Percentiles rank a stretch among this genome's conserved stretches.
phyloP scores from a whole-genome alignment of 179 eudicot genomes.

The Patellifolia procumbens region DNA sequence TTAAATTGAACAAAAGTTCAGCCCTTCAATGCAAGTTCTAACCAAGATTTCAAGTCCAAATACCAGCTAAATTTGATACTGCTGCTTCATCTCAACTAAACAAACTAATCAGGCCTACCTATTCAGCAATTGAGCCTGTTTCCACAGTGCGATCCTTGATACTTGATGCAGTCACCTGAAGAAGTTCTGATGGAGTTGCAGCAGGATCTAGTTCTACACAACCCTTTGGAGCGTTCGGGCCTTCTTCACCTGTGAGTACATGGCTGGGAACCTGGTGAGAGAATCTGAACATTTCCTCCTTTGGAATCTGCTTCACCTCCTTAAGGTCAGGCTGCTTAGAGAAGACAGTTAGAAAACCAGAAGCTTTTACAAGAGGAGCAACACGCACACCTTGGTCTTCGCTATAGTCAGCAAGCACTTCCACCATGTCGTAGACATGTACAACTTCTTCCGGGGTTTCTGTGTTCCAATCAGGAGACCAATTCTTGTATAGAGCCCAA shows the following conservation, averaged over 20 bases:
- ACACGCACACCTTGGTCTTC: constrained; percentile 47
- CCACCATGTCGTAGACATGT: constrained; percentile 86
- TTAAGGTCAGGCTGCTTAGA: constrained; percentile 24
- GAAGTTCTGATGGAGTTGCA: constrained; percentile 36
- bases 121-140: constrained; percentile 6
- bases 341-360: constrained; percentile 37
- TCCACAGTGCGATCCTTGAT: constrained; percentile 2
- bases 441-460: constrained; percentile 52
- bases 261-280: constrained; percentile 46
- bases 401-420: constrained; percentile 67
- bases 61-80: no score
- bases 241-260: constrained; percentile 34
- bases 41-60: constrained; percentile 7
- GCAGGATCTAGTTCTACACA: constrained; percentile 44
- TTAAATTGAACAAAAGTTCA: background rate
- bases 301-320: constrained; percentile 32
- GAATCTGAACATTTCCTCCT: constrained; percentile 44
- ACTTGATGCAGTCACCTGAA: constrained; percentile 20
- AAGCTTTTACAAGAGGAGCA: constrained; percentile 35
- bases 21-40: background rate
- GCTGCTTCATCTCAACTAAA: background rate
- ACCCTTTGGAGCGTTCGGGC: constrained; percentile 37
- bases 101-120: background rate
- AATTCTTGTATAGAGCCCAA: constrained; percentile 81
- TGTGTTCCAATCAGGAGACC: constrained; percentile 76